Percentiles rank a stretch among this genome's conserved stretches.
Conservation (phyloP, 78 protist species). For the Planoprotostelium fungivorum region DNA sequence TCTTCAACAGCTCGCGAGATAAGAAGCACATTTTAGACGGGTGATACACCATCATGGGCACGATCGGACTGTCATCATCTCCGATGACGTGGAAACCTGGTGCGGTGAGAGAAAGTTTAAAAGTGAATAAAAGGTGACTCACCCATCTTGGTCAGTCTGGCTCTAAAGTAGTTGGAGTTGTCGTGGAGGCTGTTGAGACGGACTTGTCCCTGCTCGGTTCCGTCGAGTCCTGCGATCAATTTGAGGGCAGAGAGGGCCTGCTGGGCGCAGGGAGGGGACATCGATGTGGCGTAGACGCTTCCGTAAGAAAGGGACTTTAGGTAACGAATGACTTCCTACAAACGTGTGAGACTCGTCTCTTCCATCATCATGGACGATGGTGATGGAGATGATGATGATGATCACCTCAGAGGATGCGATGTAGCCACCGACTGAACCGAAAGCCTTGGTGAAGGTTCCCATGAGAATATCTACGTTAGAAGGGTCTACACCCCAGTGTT, state of each 20-base stretch:
- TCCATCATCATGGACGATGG: too few relatives aligned
- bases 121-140: background rate
- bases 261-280: conserved; percentile 80
- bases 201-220: conserved; percentile 42
- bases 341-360: background rate
- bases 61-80: conserved; percentile 88
- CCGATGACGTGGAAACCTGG: conserved; percentile 76
- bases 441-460: conserved; percentile 99
- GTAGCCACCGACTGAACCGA: conserved; percentile 96
- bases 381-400: conserved; percentile 44
- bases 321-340: background rate
- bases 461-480: conserved; percentile 93
- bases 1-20: conserved; percentile 67
- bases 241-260: conserved; percentile 32
- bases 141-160: conserved; percentile 50
- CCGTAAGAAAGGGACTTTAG: background rate
- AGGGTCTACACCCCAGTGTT: conserved; percentile 76
- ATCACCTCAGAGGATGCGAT: conserved; percentile 65
- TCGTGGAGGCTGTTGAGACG: conserved; percentile 61
- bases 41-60: conserved; percentile 91
- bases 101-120: background rate
- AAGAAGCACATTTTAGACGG: conserved; percentile 87
- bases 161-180: conserved; percentile 80
- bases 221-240: conserved; percentile 60
- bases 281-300: conserved; percentile 70